Base-by-base conservation (phyloP, 2,329 filamentous ascomycete genomes). In the Fusarium sp. region DNA sequence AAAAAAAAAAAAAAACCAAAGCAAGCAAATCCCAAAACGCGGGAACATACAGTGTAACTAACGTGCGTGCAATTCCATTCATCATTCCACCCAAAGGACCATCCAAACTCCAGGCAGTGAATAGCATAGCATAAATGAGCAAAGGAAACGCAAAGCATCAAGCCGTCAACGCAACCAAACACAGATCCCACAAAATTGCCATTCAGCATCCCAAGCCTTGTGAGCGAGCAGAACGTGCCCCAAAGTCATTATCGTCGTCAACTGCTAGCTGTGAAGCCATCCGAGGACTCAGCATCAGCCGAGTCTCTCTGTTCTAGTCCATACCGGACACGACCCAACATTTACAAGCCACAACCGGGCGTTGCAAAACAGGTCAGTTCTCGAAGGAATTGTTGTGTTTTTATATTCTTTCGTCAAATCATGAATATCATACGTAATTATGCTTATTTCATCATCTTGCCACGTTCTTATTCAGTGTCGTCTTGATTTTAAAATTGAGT, bases 51-150 rank as follows among this genome's bases (percentile, higher is more conserved):
- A 30, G 27, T 30, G 57, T 41, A 60, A 42, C 13, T 23, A 23
- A 23, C 20, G 37, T 45, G 60, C 50, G 60, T 60, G 67, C 49
- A 63, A 63, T 64, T 59, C 68, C 63, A 66, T 66, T 62, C 61
- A 58, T 56, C 63, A 56, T 61, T 61, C 63, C 60, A 54, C 53
- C 45, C 48, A 53, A 32, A 49, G 60, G 55, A 40, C 61, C 63
- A 76, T 78, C 78, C 75, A 76, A 75, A 78, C 77, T 77, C 78
- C 75, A 64, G 70, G 63, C 68, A 71, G 54, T 75, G 68, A 73
- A 73, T 73, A 72, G 70, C 72, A 33, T 57, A 65, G 46, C 57
- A 46, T 61, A 64, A 67, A 54, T 9, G 27, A 35, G 12, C 9
- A 63, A 57, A 54, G 49, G 49, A 60, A 54, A 60, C 57, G 32